Base-by-base conservation (phyloP, 768 basidiomycete species). In the Leccinum sublutescens region DNA sequence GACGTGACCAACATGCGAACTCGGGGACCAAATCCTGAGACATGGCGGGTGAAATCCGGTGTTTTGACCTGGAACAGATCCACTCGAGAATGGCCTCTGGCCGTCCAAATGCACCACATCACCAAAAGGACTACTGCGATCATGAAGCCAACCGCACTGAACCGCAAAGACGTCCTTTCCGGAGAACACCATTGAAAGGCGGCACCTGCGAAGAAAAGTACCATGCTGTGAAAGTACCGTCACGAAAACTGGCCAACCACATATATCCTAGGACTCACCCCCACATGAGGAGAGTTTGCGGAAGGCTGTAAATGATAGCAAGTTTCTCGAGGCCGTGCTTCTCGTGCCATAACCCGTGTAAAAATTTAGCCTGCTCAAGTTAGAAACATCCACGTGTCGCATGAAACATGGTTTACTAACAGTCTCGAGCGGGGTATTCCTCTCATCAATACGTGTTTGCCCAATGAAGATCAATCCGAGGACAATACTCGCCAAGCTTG, bases 261-360 rank as follows among this genome's bases (percentile, higher is more conserved):
- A n/a, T 36, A 0, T 34, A n/a, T 6, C 29, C 27, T 27, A 25
- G 21, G 14, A 77, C 83, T 71, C 63, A 84, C 85, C 78, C 79
- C 84, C 84, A 86, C 75, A 85, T 78, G 43, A 86, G 72, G n/a
- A 85, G 69, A 2, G 81, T 79, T 55, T 82, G 81, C 0, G 85
- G 85, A 10, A 86, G 62, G 59, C 81, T 80, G 58, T 83, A 84
- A 56, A 83, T 62, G 17, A 85, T 73, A 15, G 83, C 82, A 3
- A 85, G 74, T 1, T 67, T 78, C 64, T 85, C 82, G 2, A 83
- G 68, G 1, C 84, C 81, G 36, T 77, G 71, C 1, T 54, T 66
- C 6, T 62, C 21, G 3, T 74, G 65, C 27, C 62, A 64, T 45
- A 69, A 62, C 4, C 58, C 61, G 23, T 56, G 14, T 1, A 65